Percentiles rank a stretch among this genome's conserved stretches.
phyloP scores from a whole-genome alignment of 1,284 basidiomycete genomes.

The Cutaneotrichosporon sp. region DNA sequence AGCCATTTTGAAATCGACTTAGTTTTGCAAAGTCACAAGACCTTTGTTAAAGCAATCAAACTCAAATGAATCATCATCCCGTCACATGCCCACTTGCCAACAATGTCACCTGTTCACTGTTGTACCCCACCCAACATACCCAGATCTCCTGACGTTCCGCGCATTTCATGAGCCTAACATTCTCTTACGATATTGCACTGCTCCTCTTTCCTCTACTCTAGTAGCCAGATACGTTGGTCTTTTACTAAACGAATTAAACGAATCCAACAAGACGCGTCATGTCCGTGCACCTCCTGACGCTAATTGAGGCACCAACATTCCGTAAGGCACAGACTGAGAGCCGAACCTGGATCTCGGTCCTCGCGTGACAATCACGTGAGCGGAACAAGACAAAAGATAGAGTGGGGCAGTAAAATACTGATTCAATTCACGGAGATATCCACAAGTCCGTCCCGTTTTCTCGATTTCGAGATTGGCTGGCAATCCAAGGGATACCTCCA shows the following conservation, averaged over 20 bases:
- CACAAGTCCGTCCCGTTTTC: neutral
- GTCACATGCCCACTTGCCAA: neutral
- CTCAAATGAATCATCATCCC: neutral
- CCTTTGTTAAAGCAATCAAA: neutral
- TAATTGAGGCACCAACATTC: no score
- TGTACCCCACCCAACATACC: no score
- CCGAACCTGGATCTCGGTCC: no score
- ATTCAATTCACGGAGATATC: neutral
- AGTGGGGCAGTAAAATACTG: neutral
- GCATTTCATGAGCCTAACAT: neutral
- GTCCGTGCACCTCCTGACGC: no score
- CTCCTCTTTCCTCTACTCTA: no score
- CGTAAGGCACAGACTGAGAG: no score
- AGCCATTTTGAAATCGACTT: no score
- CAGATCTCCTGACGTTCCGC: neutral
- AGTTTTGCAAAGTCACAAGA: neutral
- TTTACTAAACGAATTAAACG: no score
- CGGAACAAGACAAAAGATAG: neutral
- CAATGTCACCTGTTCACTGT: no score
- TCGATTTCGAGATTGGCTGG: constrained; percentile 7
- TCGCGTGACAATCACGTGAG: no score
- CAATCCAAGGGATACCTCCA: neutral
- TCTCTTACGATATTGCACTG: neutral
- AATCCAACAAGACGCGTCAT: no score
- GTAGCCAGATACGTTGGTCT: no score